phyloP scores from a whole-genome alignment of 371 early-diverging fungal species.

The Rhizomucor miehei region DNA sequence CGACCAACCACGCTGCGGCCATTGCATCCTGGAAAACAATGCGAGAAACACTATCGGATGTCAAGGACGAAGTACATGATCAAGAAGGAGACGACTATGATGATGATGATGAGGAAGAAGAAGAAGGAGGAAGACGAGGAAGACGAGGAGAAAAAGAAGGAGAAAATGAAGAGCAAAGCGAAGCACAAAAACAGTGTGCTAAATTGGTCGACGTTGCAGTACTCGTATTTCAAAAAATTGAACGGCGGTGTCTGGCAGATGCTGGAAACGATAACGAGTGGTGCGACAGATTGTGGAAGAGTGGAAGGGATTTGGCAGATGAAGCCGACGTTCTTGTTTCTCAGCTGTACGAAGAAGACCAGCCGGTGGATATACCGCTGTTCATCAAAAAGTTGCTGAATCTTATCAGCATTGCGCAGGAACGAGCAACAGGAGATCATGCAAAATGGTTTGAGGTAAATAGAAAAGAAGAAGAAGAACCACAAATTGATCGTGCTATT shows the following conservation, averaged over 20 bases:
- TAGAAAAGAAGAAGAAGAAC: neutral
- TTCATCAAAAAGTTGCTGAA: slow-evolving; percentile 16
- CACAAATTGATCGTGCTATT: neutral
- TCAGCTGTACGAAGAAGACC: slow-evolving; percentile 40
- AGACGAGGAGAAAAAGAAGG: slow-evolving; percentile 10
- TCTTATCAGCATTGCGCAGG: slow-evolving; percentile 26
- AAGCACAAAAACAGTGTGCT: slow-evolving; percentile 29
- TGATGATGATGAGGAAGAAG: slow-evolving; percentile 42
- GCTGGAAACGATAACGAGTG: slow-evolving; percentile 9
- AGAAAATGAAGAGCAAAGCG: slow-evolving; percentile 10
- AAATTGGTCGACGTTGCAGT: slow-evolving; percentile 33
- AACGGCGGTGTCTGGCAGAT: slow-evolving; percentile 30
- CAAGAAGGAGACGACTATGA: slow-evolving; percentile 41
- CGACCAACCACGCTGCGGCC: slow-evolving; percentile 35
- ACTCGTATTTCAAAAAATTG: slow-evolving; percentile 34
- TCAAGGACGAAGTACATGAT: slow-evolving; percentile 33
- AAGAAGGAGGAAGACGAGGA: slow-evolving; percentile 26
- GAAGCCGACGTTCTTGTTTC: slow-evolving; percentile 42
- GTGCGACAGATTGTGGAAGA: slow-evolving; percentile 22
- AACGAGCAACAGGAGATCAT: slow-evolving; percentile 31
- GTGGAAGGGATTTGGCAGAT: slow-evolving; percentile 25
- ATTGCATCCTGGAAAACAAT: slow-evolving; percentile 16
- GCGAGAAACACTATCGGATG: slow-evolving; percentile 26
- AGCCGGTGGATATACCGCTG: slow-evolving; percentile 2
- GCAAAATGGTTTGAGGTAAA: slow-evolving; percentile 41